Conservation (phyloP, 2,329 filamentous ascomycete genomes). For the Magnaporthiopsis rhizophila region DNA sequence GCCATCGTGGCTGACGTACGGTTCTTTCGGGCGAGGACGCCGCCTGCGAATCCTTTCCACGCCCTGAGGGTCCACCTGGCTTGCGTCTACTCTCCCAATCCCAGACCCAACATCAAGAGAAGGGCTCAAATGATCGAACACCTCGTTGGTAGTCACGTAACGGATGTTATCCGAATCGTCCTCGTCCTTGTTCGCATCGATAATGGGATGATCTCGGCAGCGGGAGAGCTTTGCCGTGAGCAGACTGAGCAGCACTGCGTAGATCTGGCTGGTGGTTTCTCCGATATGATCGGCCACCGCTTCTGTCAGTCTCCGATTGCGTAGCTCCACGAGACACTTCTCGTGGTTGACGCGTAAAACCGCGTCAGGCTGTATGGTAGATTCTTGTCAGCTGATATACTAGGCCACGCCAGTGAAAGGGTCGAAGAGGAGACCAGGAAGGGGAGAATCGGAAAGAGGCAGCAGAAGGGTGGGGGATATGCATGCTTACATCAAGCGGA, state of each 20-base stretch:
- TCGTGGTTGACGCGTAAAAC: constrained; percentile 77
- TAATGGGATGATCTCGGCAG: constrained; percentile 53
- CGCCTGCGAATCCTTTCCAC: constrained; percentile 37
- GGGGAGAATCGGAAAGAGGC: not conserved
- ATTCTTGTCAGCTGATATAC: not conserved
- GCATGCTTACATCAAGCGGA: constrained; percentile 41
- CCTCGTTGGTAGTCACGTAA: constrained; percentile 44
- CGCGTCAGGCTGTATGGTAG: constrained; percentile 52
- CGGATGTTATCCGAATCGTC: constrained; percentile 23
- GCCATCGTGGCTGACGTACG: constrained; percentile 29
- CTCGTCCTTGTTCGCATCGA: constrained; percentile 33
- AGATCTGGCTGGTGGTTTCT: constrained; percentile 67
- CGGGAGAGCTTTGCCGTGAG: constrained; percentile 61
- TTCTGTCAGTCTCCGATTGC: constrained; percentile 69
- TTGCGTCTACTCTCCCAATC: constrained; percentile 45
- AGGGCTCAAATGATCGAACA: constrained; percentile 46
- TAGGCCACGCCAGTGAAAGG: not conserved
- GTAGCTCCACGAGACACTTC: constrained; percentile 73
- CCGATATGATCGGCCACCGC: constrained; percentile 65
- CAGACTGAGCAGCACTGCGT: constrained; percentile 61
- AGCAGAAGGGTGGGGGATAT: constrained; percentile 3
- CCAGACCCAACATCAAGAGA: constrained; percentile 46
- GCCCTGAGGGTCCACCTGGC: constrained; percentile 36
- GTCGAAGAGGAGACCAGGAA: not conserved
- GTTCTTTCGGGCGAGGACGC: constrained; percentile 21